Evolutionary conservation across 495 filamentous ascomycete genomes (phyloP), one percentile per base, ranked within the genome.

Genomic region (Cercophora sp.): DNA sequence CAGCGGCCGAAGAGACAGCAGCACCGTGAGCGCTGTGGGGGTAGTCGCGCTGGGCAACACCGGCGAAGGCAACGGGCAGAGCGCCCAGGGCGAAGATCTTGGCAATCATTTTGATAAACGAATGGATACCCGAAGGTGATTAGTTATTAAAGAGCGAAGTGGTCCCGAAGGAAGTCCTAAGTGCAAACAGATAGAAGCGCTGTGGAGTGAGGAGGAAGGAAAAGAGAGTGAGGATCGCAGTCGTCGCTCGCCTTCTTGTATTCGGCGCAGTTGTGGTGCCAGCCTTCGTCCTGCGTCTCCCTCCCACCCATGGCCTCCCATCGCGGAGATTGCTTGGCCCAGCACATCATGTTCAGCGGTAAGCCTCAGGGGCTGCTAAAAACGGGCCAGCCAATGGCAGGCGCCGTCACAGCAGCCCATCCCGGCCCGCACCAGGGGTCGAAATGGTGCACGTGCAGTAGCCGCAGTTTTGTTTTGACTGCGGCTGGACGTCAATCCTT

Each of bases 21-120:
- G n/a, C n/a, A n/a, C n/a, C n/a, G n/a, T n/a, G n/a, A n/a, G n/a
- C n/a, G n/a, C n/a, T n/a, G n/a, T n/a, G n/a, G 13, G 29, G 29
- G 8, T 13, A 32, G 29, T 32, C 29, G 29, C 29, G 8, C n/a
- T n/a, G n/a, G 13, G 29, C 29, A 24, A 29, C 37, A 29, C 22
- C 25, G 16, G 43, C 56, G 25, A 58, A 36, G 34, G 42, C 56
- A 20, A 46, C 36, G 56, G 56, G 56, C 52, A 59, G 48, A 31
- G 54, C 40, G 35, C 47, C 56, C 15, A 59, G 48, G 35, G 49
- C 9, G 42, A 59, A 24, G 16, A 52, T 18, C 23, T 51, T 55
- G 51, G 29, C 35, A 49, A 55, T 59, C 15, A 37, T 51, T 34
- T 19, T 24, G 46, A 35, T 32, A 35, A 35, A 35, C 29, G 46